These are phyloP conservation scores for Neurospora pannonica DNA, from an alignment of 495 filamentous ascomycete genomes.

Conservation along the genomic window DNA sequence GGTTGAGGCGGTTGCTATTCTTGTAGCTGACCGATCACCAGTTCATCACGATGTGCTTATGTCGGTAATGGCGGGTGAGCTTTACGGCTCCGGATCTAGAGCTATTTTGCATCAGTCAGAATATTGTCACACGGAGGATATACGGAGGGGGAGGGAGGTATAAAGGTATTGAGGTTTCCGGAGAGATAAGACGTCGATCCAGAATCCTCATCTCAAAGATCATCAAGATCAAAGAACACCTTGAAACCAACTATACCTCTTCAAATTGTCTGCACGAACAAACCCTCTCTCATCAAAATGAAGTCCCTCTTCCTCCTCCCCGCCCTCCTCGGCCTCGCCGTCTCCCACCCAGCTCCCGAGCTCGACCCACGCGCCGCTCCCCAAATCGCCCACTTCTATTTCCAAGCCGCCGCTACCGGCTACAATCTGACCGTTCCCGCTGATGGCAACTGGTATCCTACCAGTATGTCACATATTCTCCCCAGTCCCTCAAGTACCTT, in stretches of 20 bases:
- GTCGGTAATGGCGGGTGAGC: neutral
- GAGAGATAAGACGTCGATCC: neutral
- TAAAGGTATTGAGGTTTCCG: neutral
- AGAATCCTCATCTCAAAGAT: neutral
- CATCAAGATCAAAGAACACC: neutral
- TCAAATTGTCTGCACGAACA: neutral
- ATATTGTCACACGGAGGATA: neutral
- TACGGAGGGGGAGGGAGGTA: neutral
- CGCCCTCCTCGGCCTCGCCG: slow-evolving; percentile 5
- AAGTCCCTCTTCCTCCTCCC: slow-evolving; percentile 7
- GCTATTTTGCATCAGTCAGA: neutral
- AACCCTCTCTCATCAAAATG: neutral
- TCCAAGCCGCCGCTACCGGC: slow-evolving; percentile 19
- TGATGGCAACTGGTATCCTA: slow-evolving; percentile 14
- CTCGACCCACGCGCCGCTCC: slow-evolving; percentile 11
- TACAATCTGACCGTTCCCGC: slow-evolving; percentile 21
- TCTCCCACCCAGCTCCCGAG: slow-evolving; percentile 4
- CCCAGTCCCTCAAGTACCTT: neutral
- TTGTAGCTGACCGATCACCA: neutral
- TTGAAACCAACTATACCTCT: neutral
- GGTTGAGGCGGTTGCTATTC: neutral
- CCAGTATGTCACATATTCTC: slow-evolving; percentile 8
- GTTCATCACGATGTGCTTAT: neutral
- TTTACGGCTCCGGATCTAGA: neutral
- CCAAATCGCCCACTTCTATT: slow-evolving; percentile 20